Conservation (phyloP, 805 yeast species). For the Wickerhamiella sergipiensis region DNA sequence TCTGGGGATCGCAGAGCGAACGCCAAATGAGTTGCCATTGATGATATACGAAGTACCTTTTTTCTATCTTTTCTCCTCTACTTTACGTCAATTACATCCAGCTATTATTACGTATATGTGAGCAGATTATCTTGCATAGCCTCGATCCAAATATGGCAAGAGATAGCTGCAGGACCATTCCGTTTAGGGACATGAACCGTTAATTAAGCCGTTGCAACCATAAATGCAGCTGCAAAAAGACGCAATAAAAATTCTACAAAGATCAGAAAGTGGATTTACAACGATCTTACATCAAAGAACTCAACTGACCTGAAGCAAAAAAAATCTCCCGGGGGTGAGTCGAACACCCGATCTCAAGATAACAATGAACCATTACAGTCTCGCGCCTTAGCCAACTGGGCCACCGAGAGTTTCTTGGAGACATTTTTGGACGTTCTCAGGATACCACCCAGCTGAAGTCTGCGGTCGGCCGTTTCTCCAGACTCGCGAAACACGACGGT, state of each 20-base stretch:
- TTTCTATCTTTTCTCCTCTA: neutral
- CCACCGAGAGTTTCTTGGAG: slow-evolving; percentile 21
- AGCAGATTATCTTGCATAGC: neutral
- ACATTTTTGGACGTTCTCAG: neutral
- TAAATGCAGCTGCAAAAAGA: no score
- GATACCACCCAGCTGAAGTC: neutral
- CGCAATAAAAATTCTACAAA: no score
- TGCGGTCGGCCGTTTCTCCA: no score
- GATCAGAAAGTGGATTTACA: no score
- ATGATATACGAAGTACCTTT: neutral
- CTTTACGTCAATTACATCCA: no score
- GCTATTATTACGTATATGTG: neutral
- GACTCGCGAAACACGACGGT: no score
- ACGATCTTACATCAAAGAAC: no score
- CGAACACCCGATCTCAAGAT: slow-evolving; percentile 27
- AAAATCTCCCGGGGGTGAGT: slow-evolving; percentile 24
- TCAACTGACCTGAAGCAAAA: no score
- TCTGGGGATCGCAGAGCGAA: slow-evolving; percentile 32
- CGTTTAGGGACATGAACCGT: no score
- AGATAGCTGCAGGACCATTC: no score
- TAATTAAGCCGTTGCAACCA: neutral
- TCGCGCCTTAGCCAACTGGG: slow-evolving; percentile 28
- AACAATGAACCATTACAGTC: slow-evolving; percentile 23
- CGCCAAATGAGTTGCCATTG: slow-evolving; percentile 18
- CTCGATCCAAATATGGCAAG: no score